A percentile compares a stretch with the other conserved stretches of the same genome.
phyloP scores from a whole-genome alignment of 2,329 filamentous ascomycete genomes.

The Cadophora malorum region DNA sequence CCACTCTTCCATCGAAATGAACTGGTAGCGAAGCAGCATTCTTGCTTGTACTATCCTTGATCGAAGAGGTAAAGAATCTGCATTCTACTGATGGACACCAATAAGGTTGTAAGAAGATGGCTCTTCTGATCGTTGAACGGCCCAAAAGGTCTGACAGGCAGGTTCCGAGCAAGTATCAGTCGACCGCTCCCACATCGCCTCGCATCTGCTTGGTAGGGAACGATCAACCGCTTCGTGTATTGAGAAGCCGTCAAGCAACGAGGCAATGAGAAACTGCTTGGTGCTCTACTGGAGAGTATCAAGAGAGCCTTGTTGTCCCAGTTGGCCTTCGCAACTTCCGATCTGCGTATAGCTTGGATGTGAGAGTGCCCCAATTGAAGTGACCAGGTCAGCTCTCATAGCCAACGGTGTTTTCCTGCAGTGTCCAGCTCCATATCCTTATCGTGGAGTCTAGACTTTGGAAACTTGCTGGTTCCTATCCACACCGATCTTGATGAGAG shows the following conservation, averaged over 20 bases:
- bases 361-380: neutral
- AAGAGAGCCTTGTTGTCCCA: neutral
- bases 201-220: too few species aligned
- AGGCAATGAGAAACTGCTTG: neutral
- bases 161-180: neutral
- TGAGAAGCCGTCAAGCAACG: neutral
- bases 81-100: too few species aligned
- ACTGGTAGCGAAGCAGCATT: too few species aligned
- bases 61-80: too few species aligned
- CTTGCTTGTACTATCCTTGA: too few species aligned
- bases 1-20: too few species aligned
- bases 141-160: too few species aligned
- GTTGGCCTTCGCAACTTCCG: too few species aligned
- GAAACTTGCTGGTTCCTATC: neutral
- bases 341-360: neutral
- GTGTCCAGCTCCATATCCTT: neutral
- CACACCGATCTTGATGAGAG: slow-evolving; percentile 11
- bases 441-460: slow-evolving; percentile 1
- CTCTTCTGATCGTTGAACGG: too few species aligned
- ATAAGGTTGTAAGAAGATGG: too few species aligned
- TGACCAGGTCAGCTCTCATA: neutral
- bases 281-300: neutral
- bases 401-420: neutral
- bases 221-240: too few species aligned
- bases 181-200: neutral